Conservation (phyloP, 73 alveolate species). For the Tetrahymena elliotti region DNA sequence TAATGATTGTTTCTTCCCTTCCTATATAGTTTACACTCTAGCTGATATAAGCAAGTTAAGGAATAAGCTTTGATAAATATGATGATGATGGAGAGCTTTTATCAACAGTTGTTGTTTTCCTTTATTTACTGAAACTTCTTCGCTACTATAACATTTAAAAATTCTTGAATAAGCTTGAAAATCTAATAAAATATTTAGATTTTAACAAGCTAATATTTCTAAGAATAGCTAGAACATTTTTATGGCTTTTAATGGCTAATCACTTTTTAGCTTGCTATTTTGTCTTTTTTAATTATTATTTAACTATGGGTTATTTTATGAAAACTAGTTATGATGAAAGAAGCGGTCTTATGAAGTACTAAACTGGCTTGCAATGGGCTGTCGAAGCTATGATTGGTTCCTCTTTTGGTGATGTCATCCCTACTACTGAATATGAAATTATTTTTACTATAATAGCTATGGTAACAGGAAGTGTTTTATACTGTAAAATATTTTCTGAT, state of each 20-base stretch:
- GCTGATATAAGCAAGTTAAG: background rate
- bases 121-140: background rate
- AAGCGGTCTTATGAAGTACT: background rate
- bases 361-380: background rate
- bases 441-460: background rate
- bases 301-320: background rate
- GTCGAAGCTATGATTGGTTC: background rate
- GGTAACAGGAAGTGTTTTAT: background rate
- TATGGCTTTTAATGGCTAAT: background rate
- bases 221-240: background rate
- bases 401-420: background rate
- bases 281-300: background rate
- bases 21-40: background rate
- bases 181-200: background rate
- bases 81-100: background rate
- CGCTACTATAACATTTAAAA: background rate
- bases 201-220: background rate
- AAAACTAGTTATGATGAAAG: background rate
- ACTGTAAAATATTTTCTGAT: background rate
- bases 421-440: background rate
- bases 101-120: background rate
- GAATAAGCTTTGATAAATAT: background rate
- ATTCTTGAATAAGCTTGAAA: background rate
- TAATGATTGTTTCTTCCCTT: background rate
- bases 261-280: background rate